Evolutionary conservation across 768 basidiomycete species (phyloP).

Genomic region (Tricholoma hemisulphureum): DNA sequence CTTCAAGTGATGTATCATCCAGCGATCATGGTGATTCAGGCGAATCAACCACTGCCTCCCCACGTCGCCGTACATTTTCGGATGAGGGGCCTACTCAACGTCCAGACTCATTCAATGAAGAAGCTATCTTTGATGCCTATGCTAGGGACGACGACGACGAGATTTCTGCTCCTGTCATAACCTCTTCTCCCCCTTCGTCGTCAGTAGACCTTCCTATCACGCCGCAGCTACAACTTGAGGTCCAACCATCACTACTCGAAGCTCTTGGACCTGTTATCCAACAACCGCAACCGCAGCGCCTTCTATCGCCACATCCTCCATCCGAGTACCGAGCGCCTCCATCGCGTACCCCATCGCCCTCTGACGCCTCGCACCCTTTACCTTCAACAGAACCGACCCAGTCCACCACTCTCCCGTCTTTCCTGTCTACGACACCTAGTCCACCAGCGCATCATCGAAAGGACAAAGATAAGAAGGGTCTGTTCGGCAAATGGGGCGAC

Average conservation of each 20-base stretch:
- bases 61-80: constrained; percentile 43
- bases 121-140: constrained; percentile 86
- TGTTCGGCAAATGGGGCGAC: constrained; percentile 70
- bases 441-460: constrained; percentile 46
- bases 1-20: constrained; percentile 70
- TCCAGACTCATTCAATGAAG: constrained; percentile 80
- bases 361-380: constrained; percentile 30
- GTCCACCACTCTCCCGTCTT: constrained; percentile 29
- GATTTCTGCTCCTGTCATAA: constrained; percentile 23
- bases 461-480: constrained; percentile 73
- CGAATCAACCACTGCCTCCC: constrained; percentile 32
- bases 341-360: constrained; percentile 63
- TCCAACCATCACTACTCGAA: constrained; percentile 33
- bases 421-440: constrained; percentile 28
- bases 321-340: constrained; percentile 32
- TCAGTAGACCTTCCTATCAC: constrained; percentile 16
- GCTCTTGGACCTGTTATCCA: constrained; percentile 48
- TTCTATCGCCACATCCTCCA: constrained; percentile 40
- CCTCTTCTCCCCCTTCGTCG: constrained; percentile 31
- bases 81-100: constrained; percentile 44
- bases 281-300: constrained; percentile 66
- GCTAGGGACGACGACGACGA: constrained; percentile 49
- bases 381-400: constrained; percentile 25
- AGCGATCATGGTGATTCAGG: constrained; percentile 64
- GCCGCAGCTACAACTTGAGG: constrained; percentile 23